Evolutionary conservation across 495 filamentous ascomycete species (phyloP), one percentile per base, ranked within the genome.

Genomic region (Talaromyces trachyspermus): DNA sequence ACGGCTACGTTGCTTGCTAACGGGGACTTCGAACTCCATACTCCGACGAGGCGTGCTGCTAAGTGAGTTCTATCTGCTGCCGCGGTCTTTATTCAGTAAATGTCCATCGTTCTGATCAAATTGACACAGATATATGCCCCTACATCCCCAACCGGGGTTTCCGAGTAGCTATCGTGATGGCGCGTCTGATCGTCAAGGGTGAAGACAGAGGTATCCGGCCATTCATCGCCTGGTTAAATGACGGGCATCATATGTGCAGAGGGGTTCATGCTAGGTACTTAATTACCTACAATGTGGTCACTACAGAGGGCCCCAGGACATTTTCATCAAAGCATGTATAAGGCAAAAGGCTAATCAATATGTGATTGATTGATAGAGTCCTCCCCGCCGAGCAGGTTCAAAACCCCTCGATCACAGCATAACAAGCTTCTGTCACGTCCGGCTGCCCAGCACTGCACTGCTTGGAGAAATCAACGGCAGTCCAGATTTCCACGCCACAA

Each of bases 101-200:
- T 15, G 32, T n/a, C n/a, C n/a, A n/a, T 15, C 5, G 9, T 15
- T 35, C 32, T 35, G n/a, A 35, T 35, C 11, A 15, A 35, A 35
- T 35, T 35, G 5, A 35, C 11, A 35, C n/a, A 68, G 63, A 48
- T 57, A 45, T 45, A 68, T 68, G 65, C 65, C 8, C 56, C 58
- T 15, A 59, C 48, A 0, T 52, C 64, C 62, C 1, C 46, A 41
- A 20, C 52, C 52, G 8, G 58, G 51, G 0, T 43, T 59, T 14
- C 56, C 51, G 58, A 9, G 44, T 67, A 25, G 64, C 49, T 0
- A 29, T 67, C 8, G 55, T 67, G 1, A 58, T 65, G 19, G 58
- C 51, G 43, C 62, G 47, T 37, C 51, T 67, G 33, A 26, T 65
- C 1, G 53, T 62, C 17, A 36, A 49, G 3, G 49, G 35, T 2